Evolutionary conservation across 495 filamentous ascomycete genomes (phyloP).

Genomic region (Immersiella caudata): DNA sequence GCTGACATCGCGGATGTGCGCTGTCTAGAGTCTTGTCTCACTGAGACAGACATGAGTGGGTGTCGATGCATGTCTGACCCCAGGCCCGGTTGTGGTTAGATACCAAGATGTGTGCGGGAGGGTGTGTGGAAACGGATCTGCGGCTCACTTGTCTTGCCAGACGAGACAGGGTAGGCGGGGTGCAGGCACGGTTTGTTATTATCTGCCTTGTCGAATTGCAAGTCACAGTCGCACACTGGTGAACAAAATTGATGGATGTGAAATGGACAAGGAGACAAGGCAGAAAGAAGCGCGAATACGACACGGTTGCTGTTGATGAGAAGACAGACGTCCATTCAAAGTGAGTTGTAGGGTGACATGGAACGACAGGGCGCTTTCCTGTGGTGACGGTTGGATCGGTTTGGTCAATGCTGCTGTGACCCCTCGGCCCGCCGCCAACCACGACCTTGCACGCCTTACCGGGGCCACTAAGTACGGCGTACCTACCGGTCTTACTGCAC

Average conservation of each 20-base stretch:
- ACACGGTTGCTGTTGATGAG: background rate
- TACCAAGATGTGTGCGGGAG: constrained; percentile 7
- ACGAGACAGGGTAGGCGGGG: background rate
- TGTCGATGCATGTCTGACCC: constrained; percentile 20
- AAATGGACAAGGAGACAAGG: background rate
- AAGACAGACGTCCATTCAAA: background rate
- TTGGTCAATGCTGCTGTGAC: constrained; percentile 13
- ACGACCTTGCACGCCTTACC: constrained; percentile 3
- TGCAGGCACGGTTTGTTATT: background rate
- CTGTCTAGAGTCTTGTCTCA: background rate
- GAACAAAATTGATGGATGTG: background rate
- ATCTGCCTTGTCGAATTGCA: constrained; percentile 7
- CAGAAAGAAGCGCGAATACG: background rate
- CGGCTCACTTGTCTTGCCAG: constrained; percentile 4
- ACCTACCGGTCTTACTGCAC: background rate
- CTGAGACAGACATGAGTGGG: constrained; percentile 6
- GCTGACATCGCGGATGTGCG: background rate
- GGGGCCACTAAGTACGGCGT: background rate
- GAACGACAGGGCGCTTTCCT: background rate
- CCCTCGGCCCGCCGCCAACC: constrained; percentile 10
- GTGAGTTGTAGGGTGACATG: constrained; percentile 12
- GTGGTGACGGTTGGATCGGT: background rate
- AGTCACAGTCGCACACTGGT: background rate
- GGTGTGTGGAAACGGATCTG: constrained; percentile 12
- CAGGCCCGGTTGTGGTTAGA: background rate